Conservation (phyloP, 805 yeast genomes). For the Yamadazyma takamatsuzukensis region DNA sequence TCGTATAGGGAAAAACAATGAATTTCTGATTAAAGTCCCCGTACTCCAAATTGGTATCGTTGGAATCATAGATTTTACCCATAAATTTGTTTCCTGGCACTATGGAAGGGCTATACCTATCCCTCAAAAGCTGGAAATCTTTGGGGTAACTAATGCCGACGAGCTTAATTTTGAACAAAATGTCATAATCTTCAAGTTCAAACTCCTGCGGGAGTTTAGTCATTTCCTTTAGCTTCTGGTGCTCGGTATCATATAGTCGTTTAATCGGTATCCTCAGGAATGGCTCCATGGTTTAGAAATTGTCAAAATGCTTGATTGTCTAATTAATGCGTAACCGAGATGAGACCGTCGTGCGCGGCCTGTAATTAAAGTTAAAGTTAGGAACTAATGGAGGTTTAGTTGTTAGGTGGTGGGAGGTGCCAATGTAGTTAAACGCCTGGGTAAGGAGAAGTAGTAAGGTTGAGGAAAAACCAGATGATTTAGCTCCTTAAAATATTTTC, state of each 20-base stretch:
- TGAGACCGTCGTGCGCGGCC: too few relatives aligned
- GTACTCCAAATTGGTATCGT: conserved; percentile 9
- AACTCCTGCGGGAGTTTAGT: conserved; percentile 25
- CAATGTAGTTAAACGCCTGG: too few relatives aligned
- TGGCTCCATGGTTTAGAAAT: too few relatives aligned
- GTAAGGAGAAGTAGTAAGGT: too few relatives aligned
- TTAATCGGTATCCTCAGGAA: conserved; percentile 20
- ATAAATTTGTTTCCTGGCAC: conserved; percentile 35
- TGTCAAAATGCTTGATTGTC: too few relatives aligned
- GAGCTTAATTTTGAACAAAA: conserved; percentile 23
- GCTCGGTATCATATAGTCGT: conserved; percentile 20
- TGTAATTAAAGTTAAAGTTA: too few relatives aligned
- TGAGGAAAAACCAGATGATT: too few relatives aligned
- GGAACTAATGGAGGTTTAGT: too few relatives aligned
- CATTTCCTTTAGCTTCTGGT: conserved; percentile 17
- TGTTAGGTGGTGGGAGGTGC: too few relatives aligned
- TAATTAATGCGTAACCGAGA: too few relatives aligned
- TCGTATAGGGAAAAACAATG: conserved; percentile 32
- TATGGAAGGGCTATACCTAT: conserved; percentile 7
- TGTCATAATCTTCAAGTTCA: conserved; percentile 15
- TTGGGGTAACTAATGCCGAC: conserved; percentile 23
- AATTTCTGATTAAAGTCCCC: conserved; percentile 15
- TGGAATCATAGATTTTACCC: conserved; percentile 21
- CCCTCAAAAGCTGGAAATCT: conserved; percentile 20
- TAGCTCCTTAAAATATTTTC: too few relatives aligned